A percentile compares a stretch with the other conserved stretches of the same genome.
Evolutionary conservation across 352 stramenopile genomes (phyloP).

Genomic region (Phytophthora rubi): DNA sequence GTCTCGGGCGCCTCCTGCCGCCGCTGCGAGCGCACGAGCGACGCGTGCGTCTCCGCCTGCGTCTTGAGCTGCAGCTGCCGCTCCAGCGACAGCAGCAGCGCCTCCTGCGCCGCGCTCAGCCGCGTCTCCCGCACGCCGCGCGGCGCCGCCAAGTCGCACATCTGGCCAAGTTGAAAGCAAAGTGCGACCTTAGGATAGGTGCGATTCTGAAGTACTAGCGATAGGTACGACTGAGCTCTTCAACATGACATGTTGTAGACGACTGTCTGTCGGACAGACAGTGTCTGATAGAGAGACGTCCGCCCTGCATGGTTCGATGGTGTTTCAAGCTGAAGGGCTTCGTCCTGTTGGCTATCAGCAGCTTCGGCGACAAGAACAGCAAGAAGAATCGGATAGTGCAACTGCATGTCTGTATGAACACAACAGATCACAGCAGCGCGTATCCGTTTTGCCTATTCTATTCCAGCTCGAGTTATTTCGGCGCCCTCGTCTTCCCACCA

Average conservation of each 20-base stretch:
- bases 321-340: not conserved
- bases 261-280: no score
- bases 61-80: constrained; percentile 57
- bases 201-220: not conserved
- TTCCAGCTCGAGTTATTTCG: not conserved
- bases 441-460: not conserved
- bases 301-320: no score
- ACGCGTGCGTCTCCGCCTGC: constrained; percentile 53
- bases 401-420: not conserved
- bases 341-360: not conserved
- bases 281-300: no score
- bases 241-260: not conserved
- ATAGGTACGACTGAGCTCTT: not conserved
- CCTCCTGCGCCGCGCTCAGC: constrained; percentile 56
- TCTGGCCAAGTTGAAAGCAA: not conserved
- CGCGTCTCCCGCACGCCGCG: constrained; percentile 47
- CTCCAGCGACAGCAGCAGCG: constrained; percentile 66
- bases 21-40: constrained; percentile 40
- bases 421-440: not conserved
- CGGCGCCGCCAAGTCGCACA: not conserved
- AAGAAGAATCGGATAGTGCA: not conserved
- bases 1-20: constrained; percentile 28
- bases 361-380: not conserved
- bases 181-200: not conserved
- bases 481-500: not conserved